Conservation (phyloP, 768 basidiomycete genomes). For the Cyathus striatus region DNA sequence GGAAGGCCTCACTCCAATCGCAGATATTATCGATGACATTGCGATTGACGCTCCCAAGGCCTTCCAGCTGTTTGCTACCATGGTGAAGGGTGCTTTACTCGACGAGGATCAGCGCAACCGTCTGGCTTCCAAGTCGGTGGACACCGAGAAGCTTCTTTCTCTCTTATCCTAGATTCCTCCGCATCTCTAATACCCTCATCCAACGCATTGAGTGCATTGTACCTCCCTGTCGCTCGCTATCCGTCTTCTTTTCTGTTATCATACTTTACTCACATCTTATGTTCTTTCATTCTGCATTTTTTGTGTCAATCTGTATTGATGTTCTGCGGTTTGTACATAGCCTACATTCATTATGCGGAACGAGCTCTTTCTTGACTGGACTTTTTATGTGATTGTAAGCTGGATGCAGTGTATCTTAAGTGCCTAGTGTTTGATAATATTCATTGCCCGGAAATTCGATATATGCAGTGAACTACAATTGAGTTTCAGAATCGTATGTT, state of each 20-base stretch:
- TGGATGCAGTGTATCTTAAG: no score
- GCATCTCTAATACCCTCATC: slow-evolving; percentile 16
- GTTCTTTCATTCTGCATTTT: no score
- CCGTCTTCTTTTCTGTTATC: slow-evolving; percentile 13
- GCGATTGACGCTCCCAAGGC: slow-evolving; percentile 90
- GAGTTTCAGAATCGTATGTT: no score
- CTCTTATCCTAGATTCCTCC: slow-evolving; percentile 49
- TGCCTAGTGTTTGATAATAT: no score
- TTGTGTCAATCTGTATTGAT: no score
- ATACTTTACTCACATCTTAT: no score
- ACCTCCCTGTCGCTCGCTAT: slow-evolving; percentile 12
- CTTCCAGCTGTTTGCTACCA: slow-evolving; percentile 64
- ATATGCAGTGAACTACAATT: no score
- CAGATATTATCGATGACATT: slow-evolving; percentile 82
- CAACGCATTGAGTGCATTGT: slow-evolving; percentile 20
- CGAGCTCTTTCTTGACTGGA: no score
- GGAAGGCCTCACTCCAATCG: slow-evolving; percentile 63
- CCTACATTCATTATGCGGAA: no score
- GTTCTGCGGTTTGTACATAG: no score
- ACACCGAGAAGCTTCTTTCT: slow-evolving; percentile 53
- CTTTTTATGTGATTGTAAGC: no score
- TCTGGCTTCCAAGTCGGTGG: slow-evolving; percentile 57
- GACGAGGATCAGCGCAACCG: slow-evolving; percentile 53
- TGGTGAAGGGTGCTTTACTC: slow-evolving; percentile 68
- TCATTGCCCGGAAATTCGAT: no score